Evolutionary conservation across 2,329 filamentous ascomycete species (phyloP), one percentile per base, ranked within the genome.

Genomic region (Escovopsis sp.): DNA sequence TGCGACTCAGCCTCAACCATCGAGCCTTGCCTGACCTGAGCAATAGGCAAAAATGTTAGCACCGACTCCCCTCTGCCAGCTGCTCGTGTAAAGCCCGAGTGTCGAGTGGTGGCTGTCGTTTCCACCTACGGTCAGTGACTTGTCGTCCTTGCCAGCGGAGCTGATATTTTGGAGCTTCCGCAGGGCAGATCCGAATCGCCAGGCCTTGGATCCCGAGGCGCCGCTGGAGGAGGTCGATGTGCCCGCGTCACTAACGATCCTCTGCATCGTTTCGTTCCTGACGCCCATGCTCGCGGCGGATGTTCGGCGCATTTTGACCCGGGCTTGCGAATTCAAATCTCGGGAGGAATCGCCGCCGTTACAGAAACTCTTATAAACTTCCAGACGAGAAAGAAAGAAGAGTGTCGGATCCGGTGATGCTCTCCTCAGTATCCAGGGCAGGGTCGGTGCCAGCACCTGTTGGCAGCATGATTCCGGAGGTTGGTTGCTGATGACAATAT

Each of bases 171-270:
- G 29, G 12, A 46, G 42, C 23, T 41, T 47, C 25, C 39, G 37
- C 8, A 48, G 37, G 15, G 42, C 41, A 4, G 43, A 44, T 21
- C 42, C 38, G 16, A 48, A 33, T 7, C 46, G 42, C 45, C 48
- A 48, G 33, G 39, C 41, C 38, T 43, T 49, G n/a, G n/a, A n/a
- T n/a, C n/a, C 27, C 40, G 31, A 10, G 17, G 14, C 28, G 23
- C 40, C 39, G 23, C 32, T 30, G 27, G 35, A 31, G 30, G 42
- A 42, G 11, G 43, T 39, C 33, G 42, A 41, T 10, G 43, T 39
- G 26, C 37, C 45, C 27, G 43, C 48, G 27, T 55, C 53, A 39
- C 48, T 51, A 5, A 45, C 44, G 32, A 45, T 48, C 38, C 50
- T 50, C n/a, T 52, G 46, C 35, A 55, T 51, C 49, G 50, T 51